phyloP scores from a whole-genome alignment of 805 yeast species.

The Metschnikowia orientalis region DNA sequence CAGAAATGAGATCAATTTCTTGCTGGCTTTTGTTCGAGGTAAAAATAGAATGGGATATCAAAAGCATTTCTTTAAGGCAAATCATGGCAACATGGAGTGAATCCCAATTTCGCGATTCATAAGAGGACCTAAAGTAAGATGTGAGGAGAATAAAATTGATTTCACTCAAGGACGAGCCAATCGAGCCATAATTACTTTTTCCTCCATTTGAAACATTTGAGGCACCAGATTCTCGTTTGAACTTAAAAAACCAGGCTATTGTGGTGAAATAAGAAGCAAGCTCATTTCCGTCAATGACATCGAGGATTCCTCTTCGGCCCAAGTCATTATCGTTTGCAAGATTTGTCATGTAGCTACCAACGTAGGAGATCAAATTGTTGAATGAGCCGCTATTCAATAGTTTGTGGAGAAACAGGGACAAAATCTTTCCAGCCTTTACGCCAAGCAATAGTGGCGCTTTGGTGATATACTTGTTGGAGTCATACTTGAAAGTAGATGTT shows the following conservation, averaged over 20 bases:
- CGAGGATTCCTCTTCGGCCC: slow-evolving; percentile 25
- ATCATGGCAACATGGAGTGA: slow-evolving; percentile 67
- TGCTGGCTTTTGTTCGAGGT: slow-evolving; percentile 17
- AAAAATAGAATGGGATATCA: slow-evolving; percentile 43
- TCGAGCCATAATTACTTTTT: slow-evolving; percentile 37
- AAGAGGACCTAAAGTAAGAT: slow-evolving; percentile 41
- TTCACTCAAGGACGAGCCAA: slow-evolving; percentile 57
- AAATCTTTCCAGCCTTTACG: slow-evolving; percentile 28
- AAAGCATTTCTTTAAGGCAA: slow-evolving; percentile 60
- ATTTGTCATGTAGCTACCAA: slow-evolving; percentile 33
- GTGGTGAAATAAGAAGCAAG: slow-evolving; percentile 50
- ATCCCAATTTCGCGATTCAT: slow-evolving; percentile 46
- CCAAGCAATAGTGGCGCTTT: slow-evolving; percentile 26
- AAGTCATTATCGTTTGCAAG: slow-evolving; percentile 13
- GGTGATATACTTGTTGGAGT: slow-evolving; percentile 34
- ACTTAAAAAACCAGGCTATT: slow-evolving; percentile 71
- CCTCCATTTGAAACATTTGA: slow-evolving; percentile 3
- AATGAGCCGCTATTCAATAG: slow-evolving; percentile 69
- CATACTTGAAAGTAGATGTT: slow-evolving; percentile 34
- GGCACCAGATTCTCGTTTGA: slow-evolving; percentile 41
- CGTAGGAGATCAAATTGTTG: slow-evolving; percentile 55
- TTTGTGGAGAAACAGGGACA: slow-evolving; percentile 45
- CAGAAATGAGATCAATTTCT: slow-evolving; percentile 16
- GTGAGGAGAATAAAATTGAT: slow-evolving; percentile 54
- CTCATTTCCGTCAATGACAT: slow-evolving; percentile 31